Evolutionary conservation across 2,329 filamentous ascomycete species (phyloP), one percentile per base, ranked within the genome.

Genomic region (Fusarium phyllophilum): DNA sequence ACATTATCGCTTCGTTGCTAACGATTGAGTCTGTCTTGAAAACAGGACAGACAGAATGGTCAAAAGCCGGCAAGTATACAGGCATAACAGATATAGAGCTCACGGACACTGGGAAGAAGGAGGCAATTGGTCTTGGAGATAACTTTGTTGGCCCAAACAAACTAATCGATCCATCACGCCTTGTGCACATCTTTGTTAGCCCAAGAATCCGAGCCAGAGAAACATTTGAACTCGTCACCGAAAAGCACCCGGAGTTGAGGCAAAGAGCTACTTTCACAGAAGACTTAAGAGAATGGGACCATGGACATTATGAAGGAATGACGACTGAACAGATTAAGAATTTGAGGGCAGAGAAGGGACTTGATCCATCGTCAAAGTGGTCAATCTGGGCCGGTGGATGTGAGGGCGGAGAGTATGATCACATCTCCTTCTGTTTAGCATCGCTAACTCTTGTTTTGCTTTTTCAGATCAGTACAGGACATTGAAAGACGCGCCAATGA

Each of bases 1-100:
- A 9, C 12, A 4, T 6, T 5, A 14, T 20, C 6, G 11, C 6
- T 34, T 34, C 6, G 6, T 8, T 11, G 1, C 17, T 26, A 20
- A 51, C 11, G 7, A n/a, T 31, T 14, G 17, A 10, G 31, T 10
- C n/a, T 34, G 8, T 8, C 31, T 7, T 5, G n/a, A 10, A 8
- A 52, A 26, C 13, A 52, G 48, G 48, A 20, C 31, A 52, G 12
- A 52, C 48, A 11, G 48, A 52, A 52, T 52, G 48, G 48, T 52
- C 48, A 6, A 36, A 36, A 12, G 2, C 11, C 8, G 48, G 48
- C 6, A 52, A 36, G 17, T 52, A 36, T 6, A 52, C 48, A 6
- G 48, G 48, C 3, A 34, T 11, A 34, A 52, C 48, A 52, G 31
- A 52, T 5, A 36, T 36, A 36, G 31, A 26, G n/a, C 31, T 52